A percentile compares a stretch with the other conserved stretches of the same genome.
Conservation (phyloP, 176 grass and related monocot genomes). For the Dendrocalamus sinicus region DNA sequence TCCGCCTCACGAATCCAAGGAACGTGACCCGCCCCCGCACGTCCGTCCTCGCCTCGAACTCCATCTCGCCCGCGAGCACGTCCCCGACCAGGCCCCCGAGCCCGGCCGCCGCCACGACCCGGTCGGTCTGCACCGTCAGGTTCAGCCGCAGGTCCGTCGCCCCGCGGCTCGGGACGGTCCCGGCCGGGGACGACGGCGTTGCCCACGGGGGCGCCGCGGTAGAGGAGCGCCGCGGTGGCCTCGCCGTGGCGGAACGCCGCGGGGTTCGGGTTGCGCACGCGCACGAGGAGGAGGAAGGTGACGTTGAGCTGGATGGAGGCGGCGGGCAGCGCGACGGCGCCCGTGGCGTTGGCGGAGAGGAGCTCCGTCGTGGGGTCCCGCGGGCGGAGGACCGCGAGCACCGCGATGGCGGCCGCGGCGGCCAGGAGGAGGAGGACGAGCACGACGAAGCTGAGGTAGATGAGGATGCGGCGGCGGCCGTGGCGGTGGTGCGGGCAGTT, state of each 20-base stretch:
- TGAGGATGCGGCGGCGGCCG: conserved; percentile 18
- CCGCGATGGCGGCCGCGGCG: conserved; percentile 48
- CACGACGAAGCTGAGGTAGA: conserved; percentile 39
- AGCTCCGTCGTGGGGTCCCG: conserved; percentile 59
- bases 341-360: conserved; percentile 52
- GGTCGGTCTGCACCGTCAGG: conserved; percentile 62
- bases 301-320: conserved; percentile 59
- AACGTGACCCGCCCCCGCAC: conserved; percentile 59
- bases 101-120: conserved; percentile 43
- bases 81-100: conserved; percentile 49
- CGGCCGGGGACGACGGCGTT: conserved; percentile 46
- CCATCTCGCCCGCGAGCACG: conserved; percentile 61
- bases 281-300: conserved; percentile 62
- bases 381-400: conserved; percentile 58
- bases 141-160: conserved; percentile 31
- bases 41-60: conserved; percentile 57
- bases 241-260: conserved; percentile 57
- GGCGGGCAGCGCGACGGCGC: conserved; percentile 33
- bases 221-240: conserved; percentile 52
- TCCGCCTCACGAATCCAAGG: conserved; percentile 64
- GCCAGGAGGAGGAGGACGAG: conserved; percentile 56
- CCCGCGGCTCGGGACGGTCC: conserved; percentile 58
- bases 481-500: background rate
- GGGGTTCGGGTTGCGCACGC: conserved; percentile 79
- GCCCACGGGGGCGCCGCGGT: conserved; percentile 63